Evolutionary conservation across 176 grass and related monocot species (phyloP).

Genomic region (Bolboschoenus planiculmis): DNA sequence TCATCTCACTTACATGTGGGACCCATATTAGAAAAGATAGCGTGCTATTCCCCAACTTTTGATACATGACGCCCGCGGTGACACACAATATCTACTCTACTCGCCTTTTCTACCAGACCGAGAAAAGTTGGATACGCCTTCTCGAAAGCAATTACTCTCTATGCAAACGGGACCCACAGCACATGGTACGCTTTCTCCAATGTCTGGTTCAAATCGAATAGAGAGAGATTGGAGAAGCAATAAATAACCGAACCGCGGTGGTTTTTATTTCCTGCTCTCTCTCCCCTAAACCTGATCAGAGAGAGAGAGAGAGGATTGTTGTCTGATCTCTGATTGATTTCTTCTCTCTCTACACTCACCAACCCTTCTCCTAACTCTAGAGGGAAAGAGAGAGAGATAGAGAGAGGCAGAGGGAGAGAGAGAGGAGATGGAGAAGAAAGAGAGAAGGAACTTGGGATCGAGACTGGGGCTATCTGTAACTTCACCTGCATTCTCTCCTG

Average conservation of each 20-base stretch:
- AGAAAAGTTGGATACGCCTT: neutral
- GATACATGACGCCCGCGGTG: neutral
- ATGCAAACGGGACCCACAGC: neutral
- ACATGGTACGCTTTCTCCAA: too few relatives aligned
- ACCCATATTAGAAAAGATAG: neutral
- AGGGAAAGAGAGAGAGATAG: neutral
- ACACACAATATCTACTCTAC: neutral
- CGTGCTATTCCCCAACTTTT: neutral
- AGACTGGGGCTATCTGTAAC: neutral
- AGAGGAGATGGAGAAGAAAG: slow-evolving; percentile 18
- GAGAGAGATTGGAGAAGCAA: neutral
- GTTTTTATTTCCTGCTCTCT: slow-evolving; percentile 4
- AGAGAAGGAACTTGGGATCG: slow-evolving; percentile 24
- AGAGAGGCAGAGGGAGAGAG: neutral
- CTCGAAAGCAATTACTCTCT: neutral
- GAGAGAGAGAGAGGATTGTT: neutral
- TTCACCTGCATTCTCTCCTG: slow-evolving; percentile 5
- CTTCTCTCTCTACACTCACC: slow-evolving; percentile 3
- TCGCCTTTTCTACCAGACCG: neutral
- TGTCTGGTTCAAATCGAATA: neutral
- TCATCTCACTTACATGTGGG: neutral
- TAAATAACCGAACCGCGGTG: slow-evolving; percentile 19
- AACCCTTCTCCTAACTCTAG: slow-evolving; percentile 18
- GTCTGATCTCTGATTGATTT: neutral
- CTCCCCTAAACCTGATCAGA: neutral